Conservation (phyloP, 495 filamentous ascomycete genomes). For the Aspergillus steynii region DNA sequence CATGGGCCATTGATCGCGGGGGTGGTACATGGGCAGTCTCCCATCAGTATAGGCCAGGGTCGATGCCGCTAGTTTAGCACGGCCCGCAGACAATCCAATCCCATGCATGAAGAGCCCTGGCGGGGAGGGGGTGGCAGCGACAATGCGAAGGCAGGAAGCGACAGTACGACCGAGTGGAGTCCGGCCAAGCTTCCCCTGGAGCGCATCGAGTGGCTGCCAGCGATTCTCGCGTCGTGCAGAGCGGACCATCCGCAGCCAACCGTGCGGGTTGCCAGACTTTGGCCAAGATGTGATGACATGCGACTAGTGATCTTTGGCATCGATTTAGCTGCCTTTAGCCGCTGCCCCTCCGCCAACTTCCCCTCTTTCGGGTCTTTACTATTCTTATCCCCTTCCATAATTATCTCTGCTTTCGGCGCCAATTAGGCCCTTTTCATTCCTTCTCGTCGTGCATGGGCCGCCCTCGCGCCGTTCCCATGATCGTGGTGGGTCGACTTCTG, state of each 20-base stretch:
- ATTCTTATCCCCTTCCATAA: slow-evolving; percentile 19
- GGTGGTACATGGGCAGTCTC: not conserved
- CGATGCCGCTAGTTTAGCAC: not conserved
- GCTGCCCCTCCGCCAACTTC: slow-evolving; percentile 10
- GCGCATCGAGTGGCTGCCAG: slow-evolving; percentile 5
- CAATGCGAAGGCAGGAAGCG: not conserved
- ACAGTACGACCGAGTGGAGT: slow-evolving; percentile 6
- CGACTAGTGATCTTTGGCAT: not conserved
- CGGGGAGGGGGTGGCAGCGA: not conserved
- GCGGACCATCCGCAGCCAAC: slow-evolving; percentile 26
- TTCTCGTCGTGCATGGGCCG: slow-evolving; percentile 5
- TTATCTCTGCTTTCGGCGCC: slow-evolving; percentile 9
- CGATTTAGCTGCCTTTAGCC: slow-evolving; percentile 20
- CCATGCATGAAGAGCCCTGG: not conserved
- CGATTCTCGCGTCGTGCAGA: slow-evolving; percentile 14
- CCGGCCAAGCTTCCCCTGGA: slow-evolving; percentile 28
- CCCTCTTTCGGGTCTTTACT: slow-evolving; percentile 8
- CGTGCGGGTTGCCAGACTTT: slow-evolving; percentile 13
- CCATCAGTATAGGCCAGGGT: not conserved
- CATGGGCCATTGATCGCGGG: not conserved
- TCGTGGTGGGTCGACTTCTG: slow-evolving; percentile 10
- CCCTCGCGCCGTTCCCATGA: slow-evolving; percentile 11
- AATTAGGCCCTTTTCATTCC: slow-evolving; percentile 6
- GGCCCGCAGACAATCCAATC: not conserved
- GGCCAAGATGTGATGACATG: slow-evolving; percentile 18